Base-by-base conservation (phyloP, 2,329 filamentous ascomycete species). In the Ascochyta rabiei region DNA sequence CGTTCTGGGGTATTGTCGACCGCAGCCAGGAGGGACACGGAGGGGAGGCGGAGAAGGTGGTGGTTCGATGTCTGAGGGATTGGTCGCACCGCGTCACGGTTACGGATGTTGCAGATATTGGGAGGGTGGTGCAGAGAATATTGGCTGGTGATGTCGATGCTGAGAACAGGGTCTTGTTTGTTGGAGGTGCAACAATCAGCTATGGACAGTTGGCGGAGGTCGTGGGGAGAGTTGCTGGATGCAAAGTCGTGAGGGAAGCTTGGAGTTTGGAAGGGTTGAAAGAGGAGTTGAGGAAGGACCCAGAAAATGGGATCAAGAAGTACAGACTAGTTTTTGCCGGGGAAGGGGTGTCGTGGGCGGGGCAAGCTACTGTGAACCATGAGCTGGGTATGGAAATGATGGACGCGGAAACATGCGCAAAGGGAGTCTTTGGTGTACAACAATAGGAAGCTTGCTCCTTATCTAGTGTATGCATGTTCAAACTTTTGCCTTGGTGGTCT, bases 81-180 rank as follows among this genome's bases (percentile, higher is more conserved):
- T 89, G 86, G 86, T 81, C 84, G 8, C 86, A 83, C 55, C 68
- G 71, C 33, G 80, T 91, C 35, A 89, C 86, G 0, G 75, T 88
- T 6, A 90, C 88, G 6, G 80, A 82, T 31, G 82, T 86, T 1
- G 66, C 72, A 42, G 88, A 90, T 69, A 90, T 91, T 57, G 88
- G 86, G 0, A 75, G 69, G 13, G 75, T 86, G 43, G 82, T 84
- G 9, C 86, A 84, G 0, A 82, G 85, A 48, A 66, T 87, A 39
- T 75, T 86, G 2, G 43, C 55, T 3, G 64, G 71, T 44, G 53
- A 70, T 49, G 46, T 75, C 47, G 63, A 67, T 19, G 44, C 75
- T 12, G 69, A 77, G 9, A 49, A 70, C 23, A 21, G 42, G n/a
- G 78, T 86, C 1, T 76, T 89, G 0, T 87, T 80, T 67, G 78